A percentile compares a stretch with the other conserved stretches of the same genome.
These are phyloP conservation scores for Lathyrus sativus DNA, from an alignment of 306 rosid genomes.

Conservation along the genomic window DNA sequence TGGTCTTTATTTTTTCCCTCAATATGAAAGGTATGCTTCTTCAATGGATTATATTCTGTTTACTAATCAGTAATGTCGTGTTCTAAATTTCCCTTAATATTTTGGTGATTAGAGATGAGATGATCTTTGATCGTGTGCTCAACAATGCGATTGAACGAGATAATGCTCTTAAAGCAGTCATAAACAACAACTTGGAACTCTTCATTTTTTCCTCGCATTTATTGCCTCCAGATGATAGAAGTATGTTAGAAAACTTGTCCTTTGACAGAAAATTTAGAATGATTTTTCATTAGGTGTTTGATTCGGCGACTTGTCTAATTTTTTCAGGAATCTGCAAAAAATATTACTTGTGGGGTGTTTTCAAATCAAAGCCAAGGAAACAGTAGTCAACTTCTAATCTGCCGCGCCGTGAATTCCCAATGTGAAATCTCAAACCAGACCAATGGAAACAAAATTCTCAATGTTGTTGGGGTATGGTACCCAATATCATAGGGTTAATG, in stretches of 20 bases:
- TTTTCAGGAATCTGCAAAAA: conserved; percentile 38
- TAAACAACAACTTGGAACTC: conserved; percentile 32
- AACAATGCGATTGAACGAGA: conserved; percentile 29
- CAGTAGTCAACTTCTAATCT: conserved; percentile 6
- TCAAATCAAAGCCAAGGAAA: conserved; percentile 23
- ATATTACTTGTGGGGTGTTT: conserved; percentile 44
- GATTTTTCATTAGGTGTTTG: not conserved
- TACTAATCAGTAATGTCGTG: conserved; percentile 2
- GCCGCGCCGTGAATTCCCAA: not conserved
- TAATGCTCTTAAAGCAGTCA: conserved; percentile 30
- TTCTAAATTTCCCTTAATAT: conserved; percentile 5
- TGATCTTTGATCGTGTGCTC: conserved; percentile 30
- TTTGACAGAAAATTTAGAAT: conserved; percentile 14
- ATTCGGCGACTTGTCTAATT: conserved; percentile 10
- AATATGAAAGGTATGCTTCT: conserved; percentile 39
- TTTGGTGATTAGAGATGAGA: conserved; percentile 38
- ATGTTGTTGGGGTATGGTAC: not conserved
- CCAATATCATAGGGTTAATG: not conserved
- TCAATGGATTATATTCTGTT: conserved; percentile 17
- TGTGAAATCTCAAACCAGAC: not conserved
- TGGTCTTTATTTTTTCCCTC: conserved; percentile 39
- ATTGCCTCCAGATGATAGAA: conserved; percentile 36
- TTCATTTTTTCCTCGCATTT: conserved; percentile 40
- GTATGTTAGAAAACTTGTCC: conserved; percentile 27
- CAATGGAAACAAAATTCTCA: not conserved